phyloP scores from a whole-genome alignment of 2,329 filamentous ascomycete species.

The Xenosphaeropsis pyriputrescens region DNA sequence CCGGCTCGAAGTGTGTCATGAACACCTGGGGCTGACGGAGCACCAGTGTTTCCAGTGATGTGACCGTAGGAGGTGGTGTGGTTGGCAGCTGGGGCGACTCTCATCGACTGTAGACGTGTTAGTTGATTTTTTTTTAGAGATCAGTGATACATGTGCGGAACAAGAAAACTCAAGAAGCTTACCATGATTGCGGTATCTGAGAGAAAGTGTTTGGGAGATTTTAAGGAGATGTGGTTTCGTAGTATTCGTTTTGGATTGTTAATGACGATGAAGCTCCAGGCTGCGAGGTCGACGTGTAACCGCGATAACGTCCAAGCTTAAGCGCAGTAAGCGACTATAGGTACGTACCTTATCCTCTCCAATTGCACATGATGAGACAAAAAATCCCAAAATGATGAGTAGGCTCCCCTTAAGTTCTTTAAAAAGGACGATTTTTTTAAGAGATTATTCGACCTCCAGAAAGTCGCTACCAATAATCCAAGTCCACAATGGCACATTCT shows the following conservation, averaged over 20 bases:
- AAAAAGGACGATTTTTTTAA: not conserved
- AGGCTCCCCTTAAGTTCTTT: slow-evolving; percentile 2
- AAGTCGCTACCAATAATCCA: slow-evolving; percentile 42
- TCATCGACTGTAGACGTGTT: slow-evolving; percentile 52
- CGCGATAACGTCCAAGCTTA: slow-evolving; percentile 2
- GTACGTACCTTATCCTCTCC: too few relatives aligned
- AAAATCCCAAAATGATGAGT: slow-evolving; percentile 5
- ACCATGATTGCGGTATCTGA: slow-evolving; percentile 10
- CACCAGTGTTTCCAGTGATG: slow-evolving; percentile 41
- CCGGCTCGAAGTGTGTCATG: slow-evolving; percentile 87
- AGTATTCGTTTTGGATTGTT: not conserved
- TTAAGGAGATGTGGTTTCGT: too few relatives aligned
- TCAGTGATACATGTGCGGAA: too few relatives aligned
- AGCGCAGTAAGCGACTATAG: slow-evolving; percentile 3
- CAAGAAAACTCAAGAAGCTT: slow-evolving; percentile 2
- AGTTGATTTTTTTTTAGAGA: not conserved
- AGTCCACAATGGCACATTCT: slow-evolving; percentile 72
- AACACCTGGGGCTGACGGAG: slow-evolving; percentile 82
- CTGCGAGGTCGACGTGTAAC: slow-evolving; percentile 4
- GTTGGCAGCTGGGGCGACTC: slow-evolving; percentile 61
- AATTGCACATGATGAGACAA: too few relatives aligned
- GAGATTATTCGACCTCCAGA: slow-evolving; percentile 2
- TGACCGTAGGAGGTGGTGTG: slow-evolving; percentile 55
- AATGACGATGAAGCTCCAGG: slow-evolving; percentile 5
- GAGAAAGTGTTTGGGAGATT: too few relatives aligned